These are phyloP conservation scores for Spatholobus suberectus DNA, from an alignment of 306 rosid genomes.

Conservation along the genomic window DNA sequence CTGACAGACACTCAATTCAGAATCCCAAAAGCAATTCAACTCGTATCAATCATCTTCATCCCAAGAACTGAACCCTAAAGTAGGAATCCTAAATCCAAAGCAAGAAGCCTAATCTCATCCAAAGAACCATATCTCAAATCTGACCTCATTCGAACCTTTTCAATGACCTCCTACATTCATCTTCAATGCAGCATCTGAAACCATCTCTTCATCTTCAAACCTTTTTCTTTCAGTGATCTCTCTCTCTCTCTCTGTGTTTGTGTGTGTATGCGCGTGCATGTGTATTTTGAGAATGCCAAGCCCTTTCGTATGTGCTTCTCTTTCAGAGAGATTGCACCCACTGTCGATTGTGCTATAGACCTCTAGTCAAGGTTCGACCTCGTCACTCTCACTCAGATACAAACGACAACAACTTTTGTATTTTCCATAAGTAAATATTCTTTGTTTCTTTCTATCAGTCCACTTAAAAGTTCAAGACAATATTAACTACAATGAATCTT, in stretches of 20 bases:
- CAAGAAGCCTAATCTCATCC: background rate
- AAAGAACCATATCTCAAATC: background rate
- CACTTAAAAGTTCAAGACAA: too few relatives aligned
- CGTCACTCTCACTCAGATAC: background rate
- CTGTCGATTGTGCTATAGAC: background rate
- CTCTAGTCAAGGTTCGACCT: background rate
- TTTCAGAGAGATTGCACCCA: background rate
- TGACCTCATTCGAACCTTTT: background rate
- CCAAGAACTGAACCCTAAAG: background rate
- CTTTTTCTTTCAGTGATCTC: background rate
- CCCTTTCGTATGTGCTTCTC: background rate
- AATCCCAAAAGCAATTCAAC: background rate
- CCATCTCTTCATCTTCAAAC: background rate
- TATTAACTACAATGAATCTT: too few relatives aligned
- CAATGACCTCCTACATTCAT: background rate
- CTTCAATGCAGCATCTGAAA: background rate
- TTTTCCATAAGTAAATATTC: too few relatives aligned
- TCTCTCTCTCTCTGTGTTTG: too few relatives aligned
- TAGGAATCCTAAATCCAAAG: background rate
- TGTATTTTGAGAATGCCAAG: background rate
- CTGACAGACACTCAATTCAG: background rate
- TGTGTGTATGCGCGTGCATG: background rate
- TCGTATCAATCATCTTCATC: background rate
- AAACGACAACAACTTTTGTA: too few relatives aligned
- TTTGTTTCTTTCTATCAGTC: too few relatives aligned